These are phyloP conservation scores for Botrytis deweyae DNA, from an alignment of 2,329 filamentous ascomycete genomes.

Conservation along the genomic window DNA sequence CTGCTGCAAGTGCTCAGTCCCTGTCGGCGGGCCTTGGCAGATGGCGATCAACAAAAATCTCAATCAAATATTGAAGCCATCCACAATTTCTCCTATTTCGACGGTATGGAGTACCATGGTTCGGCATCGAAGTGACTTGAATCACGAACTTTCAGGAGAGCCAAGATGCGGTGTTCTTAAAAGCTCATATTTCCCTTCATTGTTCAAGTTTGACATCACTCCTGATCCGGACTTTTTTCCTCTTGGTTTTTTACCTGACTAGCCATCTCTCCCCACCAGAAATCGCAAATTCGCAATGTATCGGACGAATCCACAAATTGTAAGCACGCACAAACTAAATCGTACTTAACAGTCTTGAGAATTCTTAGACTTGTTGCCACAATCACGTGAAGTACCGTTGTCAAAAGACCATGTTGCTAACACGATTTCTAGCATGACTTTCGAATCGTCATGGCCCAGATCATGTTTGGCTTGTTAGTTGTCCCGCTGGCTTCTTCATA, in stretches of 20 bases:
- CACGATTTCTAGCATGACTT: background rate
- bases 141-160: background rate
- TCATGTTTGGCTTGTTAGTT: background rate
- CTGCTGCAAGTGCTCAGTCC: background rate
- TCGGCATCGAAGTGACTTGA: background rate
- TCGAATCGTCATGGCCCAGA: background rate
- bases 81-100: slow-evolving; percentile 11
- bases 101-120: background rate
- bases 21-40: background rate
- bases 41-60: background rate
- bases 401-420: slow-evolving; percentile 1
- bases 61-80: background rate
- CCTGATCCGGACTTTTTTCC: background rate
- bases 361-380: background rate
- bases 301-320: slow-evolving; percentile 4
- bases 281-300: background rate
- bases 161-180: background rate
- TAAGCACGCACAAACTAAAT: slow-evolving; percentile 2
- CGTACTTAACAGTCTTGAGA: background rate
- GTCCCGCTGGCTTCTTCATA: slow-evolving; percentile 7
- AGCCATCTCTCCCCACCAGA: background rate
- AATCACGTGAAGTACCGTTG: background rate
- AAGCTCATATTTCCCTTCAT: background rate
- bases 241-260: background rate
- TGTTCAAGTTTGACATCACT: background rate